Conservation (phyloP, 116 monocot species). For the Posidonia oceanica region DNA sequence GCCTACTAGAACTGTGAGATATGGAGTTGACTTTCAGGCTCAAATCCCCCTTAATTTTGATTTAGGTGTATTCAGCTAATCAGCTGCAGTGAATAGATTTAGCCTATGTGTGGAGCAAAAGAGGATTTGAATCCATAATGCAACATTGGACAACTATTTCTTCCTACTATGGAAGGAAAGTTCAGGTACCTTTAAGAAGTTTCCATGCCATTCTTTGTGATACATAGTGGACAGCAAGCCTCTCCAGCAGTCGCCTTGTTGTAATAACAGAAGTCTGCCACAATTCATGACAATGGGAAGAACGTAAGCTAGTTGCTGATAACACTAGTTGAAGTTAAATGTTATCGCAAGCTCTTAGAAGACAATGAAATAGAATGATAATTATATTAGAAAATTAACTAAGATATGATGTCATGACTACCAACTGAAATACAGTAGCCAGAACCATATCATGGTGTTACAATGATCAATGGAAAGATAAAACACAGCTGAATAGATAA, state of each 20-base stretch:
- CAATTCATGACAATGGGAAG: background rate
- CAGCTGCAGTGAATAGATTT: too few species aligned
- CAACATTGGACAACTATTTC: too few species aligned
- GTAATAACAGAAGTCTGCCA: slow-evolving; percentile 74
- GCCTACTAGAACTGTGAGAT: too few species aligned
- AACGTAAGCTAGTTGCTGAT: background rate
- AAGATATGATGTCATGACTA: background rate
- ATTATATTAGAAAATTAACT: slow-evolving; percentile 1
- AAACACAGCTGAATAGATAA: too few species aligned
- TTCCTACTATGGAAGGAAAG: background rate
- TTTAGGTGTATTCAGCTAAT: too few species aligned
- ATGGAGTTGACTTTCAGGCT: too few species aligned
- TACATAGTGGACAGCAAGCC: slow-evolving; percentile 64
- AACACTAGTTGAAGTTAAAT: background rate
- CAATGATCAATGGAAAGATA: too few species aligned
- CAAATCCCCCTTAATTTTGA: too few species aligned
- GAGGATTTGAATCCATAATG: too few species aligned
- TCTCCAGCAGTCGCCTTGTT: slow-evolving; percentile 70
- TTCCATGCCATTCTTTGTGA: slow-evolving; percentile 98
- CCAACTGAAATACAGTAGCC: background rate
- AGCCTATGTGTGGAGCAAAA: too few species aligned
- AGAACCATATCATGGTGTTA: background rate
- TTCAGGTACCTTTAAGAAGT: slow-evolving; percentile 79
- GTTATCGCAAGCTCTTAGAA: background rate
- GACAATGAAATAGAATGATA: background rate